Conservation (phyloP, 140 eudicot genomes). For the Stevia rebaudiana region DNA sequence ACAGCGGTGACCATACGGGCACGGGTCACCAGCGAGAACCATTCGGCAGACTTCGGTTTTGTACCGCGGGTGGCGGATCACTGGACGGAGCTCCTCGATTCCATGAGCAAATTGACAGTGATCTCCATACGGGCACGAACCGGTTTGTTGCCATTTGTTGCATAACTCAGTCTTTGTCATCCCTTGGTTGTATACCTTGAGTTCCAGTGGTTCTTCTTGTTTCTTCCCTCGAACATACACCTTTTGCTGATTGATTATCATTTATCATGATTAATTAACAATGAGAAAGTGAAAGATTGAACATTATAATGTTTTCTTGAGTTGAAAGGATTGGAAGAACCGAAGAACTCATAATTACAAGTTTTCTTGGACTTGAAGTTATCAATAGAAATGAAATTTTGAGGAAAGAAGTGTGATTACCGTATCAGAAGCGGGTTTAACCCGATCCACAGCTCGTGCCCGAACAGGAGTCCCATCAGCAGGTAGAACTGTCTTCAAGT, state of each 20-base stretch:
- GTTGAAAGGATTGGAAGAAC: not conserved
- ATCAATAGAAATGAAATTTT: not conserved
- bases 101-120: constrained; percentile 87
- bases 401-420: constrained; percentile 15
- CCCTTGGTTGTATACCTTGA: constrained; percentile 75
- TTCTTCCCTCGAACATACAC: constrained; percentile 57
- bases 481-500: constrained; percentile 42
- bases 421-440: constrained; percentile 32
- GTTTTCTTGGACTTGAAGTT: not conserved
- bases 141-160: constrained; percentile 91
- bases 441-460: constrained; percentile 31
- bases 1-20: constrained; percentile 90
- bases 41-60: constrained; percentile 81
- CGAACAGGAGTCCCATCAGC: constrained; percentile 29
- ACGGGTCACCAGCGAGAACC: constrained; percentile 61
- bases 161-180: constrained; percentile 78
- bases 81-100: constrained; percentile 72
- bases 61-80: constrained; percentile 84
- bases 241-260: constrained; percentile 43
- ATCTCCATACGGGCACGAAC: constrained; percentile 72
- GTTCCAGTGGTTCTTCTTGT: constrained; percentile 45
- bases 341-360: not conserved
- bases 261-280: not conserved
- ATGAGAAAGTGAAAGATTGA: not conserved
- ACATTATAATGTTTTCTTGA: not conserved